Evolutionary conservation across 345 rosid species (phyloP).

Genomic region (Eucalyptus guilfoylei): DNA sequence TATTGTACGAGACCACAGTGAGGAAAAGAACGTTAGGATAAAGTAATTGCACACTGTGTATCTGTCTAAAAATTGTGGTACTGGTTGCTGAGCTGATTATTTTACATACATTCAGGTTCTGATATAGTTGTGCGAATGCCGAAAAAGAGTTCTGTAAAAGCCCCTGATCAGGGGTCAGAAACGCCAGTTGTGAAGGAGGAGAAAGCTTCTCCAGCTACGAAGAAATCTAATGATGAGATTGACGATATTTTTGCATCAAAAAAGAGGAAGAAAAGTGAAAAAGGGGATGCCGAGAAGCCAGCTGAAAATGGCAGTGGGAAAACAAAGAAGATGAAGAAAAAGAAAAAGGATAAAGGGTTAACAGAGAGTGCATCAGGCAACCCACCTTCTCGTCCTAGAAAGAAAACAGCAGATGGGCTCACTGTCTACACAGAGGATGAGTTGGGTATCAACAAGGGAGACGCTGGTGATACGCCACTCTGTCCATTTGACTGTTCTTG

Average conservation of each 20-base stretch:
- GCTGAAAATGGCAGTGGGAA: neutral
- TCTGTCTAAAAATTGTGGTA: neutral
- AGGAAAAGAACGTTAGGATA: neutral
- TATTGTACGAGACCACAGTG: neutral
- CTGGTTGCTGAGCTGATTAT: neutral
- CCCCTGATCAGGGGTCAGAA: neutral
- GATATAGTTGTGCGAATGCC: neutral
- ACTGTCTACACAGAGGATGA: conserved; percentile 55
- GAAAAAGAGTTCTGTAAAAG: neutral
- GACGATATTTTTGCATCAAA: neutral
- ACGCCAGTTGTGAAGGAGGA: neutral
- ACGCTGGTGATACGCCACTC: conserved; percentile 51
- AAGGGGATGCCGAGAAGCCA: neutral
- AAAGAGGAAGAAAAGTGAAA: neutral
- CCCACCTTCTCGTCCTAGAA: conserved; percentile 12
- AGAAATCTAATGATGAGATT: conserved; percentile 3
- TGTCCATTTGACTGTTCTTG: conserved; percentile 91
- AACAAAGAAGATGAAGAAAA: conserved; percentile 6
- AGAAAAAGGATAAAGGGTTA: conserved; percentile 11
- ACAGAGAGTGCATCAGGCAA: neutral
- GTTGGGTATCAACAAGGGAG: conserved; percentile 36
- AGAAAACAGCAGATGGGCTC: conserved; percentile 48
- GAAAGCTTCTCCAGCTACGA: neutral
- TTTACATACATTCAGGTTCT: neutral
- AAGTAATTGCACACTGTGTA: neutral